phyloP scores from a whole-genome alignment of 192 early-diverging fungal genomes.

The Umbelopsis sp. region DNA sequence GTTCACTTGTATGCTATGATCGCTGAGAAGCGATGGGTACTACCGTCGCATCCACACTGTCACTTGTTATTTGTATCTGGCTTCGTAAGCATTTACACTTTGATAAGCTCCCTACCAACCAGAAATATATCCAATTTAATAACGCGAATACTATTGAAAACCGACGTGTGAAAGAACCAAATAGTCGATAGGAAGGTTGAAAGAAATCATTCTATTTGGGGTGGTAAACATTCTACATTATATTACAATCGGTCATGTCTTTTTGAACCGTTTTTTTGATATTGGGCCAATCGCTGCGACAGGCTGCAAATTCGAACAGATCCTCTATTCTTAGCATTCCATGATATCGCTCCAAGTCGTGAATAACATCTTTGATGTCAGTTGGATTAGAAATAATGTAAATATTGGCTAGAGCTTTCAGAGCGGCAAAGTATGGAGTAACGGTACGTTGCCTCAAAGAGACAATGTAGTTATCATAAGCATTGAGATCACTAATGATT shows the following conservation, averaged over 20 bases:
- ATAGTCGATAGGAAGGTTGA: background rate
- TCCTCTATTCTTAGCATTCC: conserved; percentile 77
- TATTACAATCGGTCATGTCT: conserved; percentile 55
- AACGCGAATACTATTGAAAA: too few species aligned
- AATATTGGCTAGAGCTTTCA: conserved; percentile 83
- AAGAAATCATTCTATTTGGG: background rate
- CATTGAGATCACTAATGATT: conserved; percentile 71
- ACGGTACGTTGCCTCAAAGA: conserved; percentile 64
- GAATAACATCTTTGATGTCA: conserved; percentile 77
- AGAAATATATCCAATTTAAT: too few species aligned
- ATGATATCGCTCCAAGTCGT: conserved; percentile 75
- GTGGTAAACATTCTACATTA: conserved; percentile 47
- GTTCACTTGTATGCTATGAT: conserved; percentile 1
- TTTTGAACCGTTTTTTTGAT: conserved; percentile 78
- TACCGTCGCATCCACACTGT: too few species aligned
- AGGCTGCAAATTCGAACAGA: conserved; percentile 79
- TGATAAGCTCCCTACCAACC: too few species aligned
- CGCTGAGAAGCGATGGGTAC: too few species aligned
- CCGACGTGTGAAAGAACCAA: background rate
- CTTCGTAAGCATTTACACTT: too few species aligned
- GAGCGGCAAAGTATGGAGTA: conserved; percentile 71
- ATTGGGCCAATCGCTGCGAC: conserved; percentile 76
- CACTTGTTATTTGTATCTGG: too few species aligned
- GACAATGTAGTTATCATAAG: conserved; percentile 74
- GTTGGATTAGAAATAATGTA: conserved; percentile 73